Percentiles rank a stretch among this genome's conserved stretches.
These are phyloP conservation scores for Globisporangium mamillatum DNA, from an alignment of 352 stramenopile genomes.

Conservation along the genomic window DNA sequence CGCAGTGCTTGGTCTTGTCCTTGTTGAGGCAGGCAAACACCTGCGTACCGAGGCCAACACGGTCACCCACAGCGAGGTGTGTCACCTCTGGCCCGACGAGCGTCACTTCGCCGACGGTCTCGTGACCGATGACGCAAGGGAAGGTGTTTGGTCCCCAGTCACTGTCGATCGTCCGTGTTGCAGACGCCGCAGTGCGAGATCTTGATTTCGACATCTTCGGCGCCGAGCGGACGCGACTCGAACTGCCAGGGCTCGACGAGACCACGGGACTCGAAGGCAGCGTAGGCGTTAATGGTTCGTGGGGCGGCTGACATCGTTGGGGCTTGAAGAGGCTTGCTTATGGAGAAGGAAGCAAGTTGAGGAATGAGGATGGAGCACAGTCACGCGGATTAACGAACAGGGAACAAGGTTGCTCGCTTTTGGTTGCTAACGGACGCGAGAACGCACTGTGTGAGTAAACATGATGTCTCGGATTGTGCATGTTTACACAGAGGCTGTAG, in stretches of 20 bases:
- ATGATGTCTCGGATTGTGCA: too few species aligned
- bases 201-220: constrained; percentile 52
- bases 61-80: constrained; percentile 70
- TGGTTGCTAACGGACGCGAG: too few species aligned
- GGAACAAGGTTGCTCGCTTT: too few species aligned
- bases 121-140: constrained; percentile 44
- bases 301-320: constrained; percentile 13
- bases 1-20: constrained; percentile 30
- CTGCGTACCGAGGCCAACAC: background rate
- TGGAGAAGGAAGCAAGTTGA: background rate
- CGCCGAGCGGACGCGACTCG: constrained; percentile 36
- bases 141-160: constrained; percentile 41
- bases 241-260: constrained; percentile 37
- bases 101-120: constrained; percentile 53
- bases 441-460: too few species aligned
- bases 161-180: constrained; percentile 43
- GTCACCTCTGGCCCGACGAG: constrained; percentile 38
- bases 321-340: background rate
- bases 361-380: background rate
- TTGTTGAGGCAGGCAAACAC: background rate
- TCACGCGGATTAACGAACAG: too few species aligned
- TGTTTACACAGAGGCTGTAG: too few species aligned
- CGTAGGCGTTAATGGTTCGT: constrained; percentile 39
- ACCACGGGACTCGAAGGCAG: constrained; percentile 31
- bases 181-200: constrained; percentile 63